Percentiles rank a stretch among this genome's conserved stretches.
phyloP scores from a whole-genome alignment of 2,329 filamentous ascomycete genomes.

The Bisporella sp. region DNA sequence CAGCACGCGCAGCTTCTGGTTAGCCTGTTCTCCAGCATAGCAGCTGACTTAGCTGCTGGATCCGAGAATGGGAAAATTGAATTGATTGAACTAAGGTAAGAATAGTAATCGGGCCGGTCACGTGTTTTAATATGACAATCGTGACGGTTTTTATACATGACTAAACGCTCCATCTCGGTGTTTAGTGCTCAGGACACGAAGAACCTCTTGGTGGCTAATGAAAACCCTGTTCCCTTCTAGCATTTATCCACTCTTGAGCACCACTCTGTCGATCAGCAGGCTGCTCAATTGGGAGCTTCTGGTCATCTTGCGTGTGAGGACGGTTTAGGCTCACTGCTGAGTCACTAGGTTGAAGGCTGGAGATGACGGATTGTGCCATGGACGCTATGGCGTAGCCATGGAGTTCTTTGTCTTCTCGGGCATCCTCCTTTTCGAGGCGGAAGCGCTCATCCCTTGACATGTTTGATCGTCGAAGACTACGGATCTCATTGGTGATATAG shows the following conservation, averaged over 20 bases:
- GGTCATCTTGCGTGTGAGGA: slow-evolving; percentile 35
- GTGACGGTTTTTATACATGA: no score
- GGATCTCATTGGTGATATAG: slow-evolving; percentile 89
- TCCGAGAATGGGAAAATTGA: no score
- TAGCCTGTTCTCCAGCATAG: no score
- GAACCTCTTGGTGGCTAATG: slow-evolving; percentile 37
- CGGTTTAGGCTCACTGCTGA: slow-evolving; percentile 8
- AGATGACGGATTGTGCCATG: slow-evolving; percentile 59
- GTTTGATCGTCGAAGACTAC: slow-evolving; percentile 72
- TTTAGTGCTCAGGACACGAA: slow-evolving; percentile 30
- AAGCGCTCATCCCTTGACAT: slow-evolving; percentile 81
- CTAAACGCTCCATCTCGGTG: background rate
- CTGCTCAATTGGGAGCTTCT: slow-evolving; percentile 48
- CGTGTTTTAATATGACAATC: no score
- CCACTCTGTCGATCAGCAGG: slow-evolving; percentile 43
- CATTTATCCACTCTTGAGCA: slow-evolving; percentile 43
- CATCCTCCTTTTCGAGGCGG: slow-evolving; percentile 72
- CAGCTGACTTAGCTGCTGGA: no score
- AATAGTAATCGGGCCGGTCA: no score
- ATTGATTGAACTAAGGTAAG: no score
- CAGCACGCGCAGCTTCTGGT: no score
- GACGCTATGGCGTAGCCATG: slow-evolving; percentile 66
- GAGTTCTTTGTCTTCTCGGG: slow-evolving; percentile 67
- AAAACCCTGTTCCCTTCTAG: slow-evolving; percentile 36
- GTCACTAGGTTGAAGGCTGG: slow-evolving; percentile 17